Percentiles rank a stretch among this genome's conserved stretches.
These are phyloP conservation scores for Naganishia vishniacii DNA, from an alignment of 768 basidiomycete genomes.

Conservation along the genomic window DNA sequence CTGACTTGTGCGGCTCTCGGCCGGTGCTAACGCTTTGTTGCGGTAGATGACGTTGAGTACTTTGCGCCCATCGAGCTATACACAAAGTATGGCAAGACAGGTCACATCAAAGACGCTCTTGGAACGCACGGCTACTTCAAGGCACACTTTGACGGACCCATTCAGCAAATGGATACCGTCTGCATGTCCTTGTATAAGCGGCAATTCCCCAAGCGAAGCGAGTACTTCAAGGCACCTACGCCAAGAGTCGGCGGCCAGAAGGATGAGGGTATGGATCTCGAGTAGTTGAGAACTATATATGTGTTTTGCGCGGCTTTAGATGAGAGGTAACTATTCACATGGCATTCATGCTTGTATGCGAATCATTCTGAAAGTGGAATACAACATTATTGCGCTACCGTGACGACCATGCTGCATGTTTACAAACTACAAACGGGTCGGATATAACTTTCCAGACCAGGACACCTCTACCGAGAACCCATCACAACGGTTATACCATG, in stretches of 20 bases:
- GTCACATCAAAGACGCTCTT: slow-evolving; percentile 77
- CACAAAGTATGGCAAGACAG: slow-evolving; percentile 82
- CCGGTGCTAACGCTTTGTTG: slow-evolving; percentile 20
- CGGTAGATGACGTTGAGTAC: slow-evolving; percentile 74
- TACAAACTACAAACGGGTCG: slow-evolving; percentile 15
- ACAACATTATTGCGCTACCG: not conserved
- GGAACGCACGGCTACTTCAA: slow-evolving; percentile 98
- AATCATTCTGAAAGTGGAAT: not conserved
- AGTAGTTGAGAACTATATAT: slow-evolving; percentile 18
- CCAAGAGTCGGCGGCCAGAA: slow-evolving; percentile 29
- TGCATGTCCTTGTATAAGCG: slow-evolving; percentile 95
- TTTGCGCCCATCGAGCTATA: slow-evolving; percentile 88
- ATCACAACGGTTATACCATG: slow-evolving; percentile 20
- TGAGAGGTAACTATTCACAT: not conserved
- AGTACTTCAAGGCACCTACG: slow-evolving; percentile 42
- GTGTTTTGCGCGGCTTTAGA: not conserved
- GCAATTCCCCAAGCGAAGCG: slow-evolving; percentile 81
- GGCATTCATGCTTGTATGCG: too few species aligned
- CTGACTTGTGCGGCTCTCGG: not conserved
- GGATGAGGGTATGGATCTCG: slow-evolving; percentile 36
- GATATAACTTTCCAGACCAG: slow-evolving; percentile 9
- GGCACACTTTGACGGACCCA: slow-evolving; percentile 85
- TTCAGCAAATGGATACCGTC: slow-evolving; percentile 93
- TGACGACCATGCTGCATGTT: not conserved
- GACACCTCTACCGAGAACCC: not conserved